Base-by-base conservation (phyloP, 441 rosid genomes). In the Adansonia rubrostipa region DNA sequence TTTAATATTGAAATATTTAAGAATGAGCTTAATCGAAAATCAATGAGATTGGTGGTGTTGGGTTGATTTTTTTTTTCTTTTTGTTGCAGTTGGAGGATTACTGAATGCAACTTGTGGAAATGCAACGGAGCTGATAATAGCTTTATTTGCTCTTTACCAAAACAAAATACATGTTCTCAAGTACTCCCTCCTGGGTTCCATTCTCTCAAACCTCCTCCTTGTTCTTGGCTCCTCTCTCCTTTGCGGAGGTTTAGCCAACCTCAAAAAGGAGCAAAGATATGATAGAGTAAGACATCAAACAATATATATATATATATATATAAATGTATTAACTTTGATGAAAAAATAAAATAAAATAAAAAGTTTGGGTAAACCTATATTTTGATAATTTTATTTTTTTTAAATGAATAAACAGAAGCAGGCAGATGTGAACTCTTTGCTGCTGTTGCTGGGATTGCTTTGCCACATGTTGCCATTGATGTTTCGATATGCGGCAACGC, bases 71-170 rank as follows among this genome's bases (percentile, higher is more conserved):
- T 61, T 28, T 28, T 28, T 28, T 28, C 33, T 28, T 28, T 61
- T 61, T 17, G 58, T 70, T 80, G 83, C 80, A 83, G 91, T 86
- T 73, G 94, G 94, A 36, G 94, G 92, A 28, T 82, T 90, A 57
- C 77, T 90, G 36, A 90, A 90, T 77, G 94, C 94, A 42, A 90
- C 92, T 22, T 90, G 94, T 75, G 94, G 94, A 4, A 90, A 90
- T 82, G 92, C 91, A 6, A 90, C 90, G 4, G 94, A 90, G 83
- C 82, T 90, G 66, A 90, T 90, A 79, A 90, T 90, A 53, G 91
- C 93, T 50, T 42, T 90, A 45, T 73, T 90, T 61, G 93, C 92
- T 24, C 90, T 90, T 9, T 80, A 77, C 73, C 80, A 77, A 67
- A 80, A 77, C 80, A 90, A 90, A 79, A 87, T 89, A 24, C 80